These are phyloP conservation scores for Pythium myriotylum DNA, from an alignment of 352 stramenopile species.

Conservation along the genomic window DNA sequence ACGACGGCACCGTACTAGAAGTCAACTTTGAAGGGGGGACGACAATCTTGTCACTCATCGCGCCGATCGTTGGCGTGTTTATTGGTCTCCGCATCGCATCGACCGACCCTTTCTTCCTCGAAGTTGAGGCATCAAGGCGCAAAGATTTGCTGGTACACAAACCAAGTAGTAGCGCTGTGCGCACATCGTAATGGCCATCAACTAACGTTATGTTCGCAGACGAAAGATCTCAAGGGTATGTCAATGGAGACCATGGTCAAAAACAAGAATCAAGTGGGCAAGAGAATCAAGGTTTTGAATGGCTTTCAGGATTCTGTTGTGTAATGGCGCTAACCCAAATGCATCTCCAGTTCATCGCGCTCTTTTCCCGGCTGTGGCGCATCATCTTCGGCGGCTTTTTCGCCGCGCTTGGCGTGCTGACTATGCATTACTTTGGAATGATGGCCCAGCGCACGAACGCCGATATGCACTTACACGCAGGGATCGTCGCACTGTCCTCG, in stretches of 20 bases:
- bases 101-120: slow-evolving; percentile 66
- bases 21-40: slow-evolving; percentile 58
- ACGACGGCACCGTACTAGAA: slow-evolving; percentile 43
- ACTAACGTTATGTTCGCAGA: slow-evolving; percentile 14
- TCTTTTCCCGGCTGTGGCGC: slow-evolving; percentile 60
- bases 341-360: slow-evolving; percentile 36
- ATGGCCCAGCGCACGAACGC: slow-evolving; percentile 60
- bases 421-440: slow-evolving; percentile 69
- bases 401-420: slow-evolving; percentile 50
- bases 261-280: slow-evolving; percentile 39
- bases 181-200: background rate
- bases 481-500: slow-evolving; percentile 49
- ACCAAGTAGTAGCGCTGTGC: background rate
- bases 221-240: slow-evolving; percentile 45
- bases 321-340: background rate
- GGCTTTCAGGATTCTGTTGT: no score
- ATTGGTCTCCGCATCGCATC: slow-evolving; percentile 62
- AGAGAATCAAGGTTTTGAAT: slow-evolving; percentile 43
- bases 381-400: slow-evolving; percentile 56
- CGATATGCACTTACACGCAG: slow-evolving; percentile 41
- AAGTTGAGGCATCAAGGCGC: slow-evolving; percentile 55
- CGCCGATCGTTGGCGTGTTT: slow-evolving; percentile 56
- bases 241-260: slow-evolving; percentile 55
- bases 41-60: slow-evolving; percentile 63
- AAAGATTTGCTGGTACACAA: slow-evolving; percentile 45